phyloP scores from a whole-genome alignment of 768 basidiomycete species.

The Pholiota molesta region DNA sequence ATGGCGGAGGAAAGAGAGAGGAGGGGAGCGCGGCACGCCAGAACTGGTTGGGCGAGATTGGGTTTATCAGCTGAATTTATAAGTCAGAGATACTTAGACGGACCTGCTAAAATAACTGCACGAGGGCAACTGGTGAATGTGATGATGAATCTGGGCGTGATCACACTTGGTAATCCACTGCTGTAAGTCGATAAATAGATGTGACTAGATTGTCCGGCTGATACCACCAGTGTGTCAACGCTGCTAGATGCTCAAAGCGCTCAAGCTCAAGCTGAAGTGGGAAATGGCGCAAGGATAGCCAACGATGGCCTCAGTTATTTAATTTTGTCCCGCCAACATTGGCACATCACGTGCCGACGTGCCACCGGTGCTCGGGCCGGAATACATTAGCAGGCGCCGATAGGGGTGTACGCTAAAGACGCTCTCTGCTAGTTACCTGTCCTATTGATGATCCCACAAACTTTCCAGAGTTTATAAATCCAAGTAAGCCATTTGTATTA shows the following conservation, averaged over 20 bases:
- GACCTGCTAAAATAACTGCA: conserved; percentile 8
- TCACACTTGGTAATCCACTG: conserved; percentile 9
- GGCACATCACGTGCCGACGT: neutral
- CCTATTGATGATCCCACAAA: too few relatives aligned
- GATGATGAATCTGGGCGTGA: conserved; percentile 8
- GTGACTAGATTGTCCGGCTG: neutral
- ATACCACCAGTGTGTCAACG: neutral
- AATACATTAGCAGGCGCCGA: too few relatives aligned
- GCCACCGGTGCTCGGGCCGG: too few relatives aligned
- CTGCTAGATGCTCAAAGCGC: too few relatives aligned
- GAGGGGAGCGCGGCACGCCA: conserved; percentile 23
- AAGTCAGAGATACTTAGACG: conserved; percentile 9
- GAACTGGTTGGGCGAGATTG: conserved; percentile 14
- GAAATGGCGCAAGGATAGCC: neutral
- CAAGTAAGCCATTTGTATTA: too few relatives aligned
- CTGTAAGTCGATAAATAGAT: neutral
- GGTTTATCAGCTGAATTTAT: conserved; percentile 4
- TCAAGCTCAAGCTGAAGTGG: neutral
- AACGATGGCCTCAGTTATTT: neutral
- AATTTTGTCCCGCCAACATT: too few relatives aligned
- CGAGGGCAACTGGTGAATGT: neutral
- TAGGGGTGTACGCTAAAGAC: too few relatives aligned
- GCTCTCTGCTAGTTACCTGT: too few relatives aligned
- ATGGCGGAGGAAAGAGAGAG: conserved; percentile 3
- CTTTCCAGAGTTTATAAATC: too few relatives aligned